Conservation (phyloP, 176 grass and related monocot species). For the Aegilops bicornis region DNA sequence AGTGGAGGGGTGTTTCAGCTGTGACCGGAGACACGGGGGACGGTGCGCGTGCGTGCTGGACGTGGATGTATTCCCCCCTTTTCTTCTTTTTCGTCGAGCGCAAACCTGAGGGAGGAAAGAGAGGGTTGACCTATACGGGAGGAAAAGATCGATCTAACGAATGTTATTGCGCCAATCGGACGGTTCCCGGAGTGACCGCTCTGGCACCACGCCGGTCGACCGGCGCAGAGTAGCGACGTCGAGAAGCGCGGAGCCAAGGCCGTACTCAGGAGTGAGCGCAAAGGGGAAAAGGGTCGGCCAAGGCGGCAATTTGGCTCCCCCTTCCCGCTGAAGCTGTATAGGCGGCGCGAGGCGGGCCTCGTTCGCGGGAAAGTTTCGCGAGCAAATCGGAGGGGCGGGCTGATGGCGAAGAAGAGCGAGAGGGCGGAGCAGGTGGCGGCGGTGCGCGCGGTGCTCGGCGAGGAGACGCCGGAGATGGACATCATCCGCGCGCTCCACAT, state of each 20-base stretch:
- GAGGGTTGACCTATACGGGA: no score
- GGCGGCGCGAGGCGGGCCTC: constrained; percentile 28
- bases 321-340: constrained; percentile 42
- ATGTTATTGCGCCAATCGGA: no score
- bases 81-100: no score
- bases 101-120: no score
- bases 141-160: no score
- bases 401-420: constrained; percentile 62
- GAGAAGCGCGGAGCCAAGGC: neutral
- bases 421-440: constrained; percentile 59
- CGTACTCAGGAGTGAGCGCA: neutral
- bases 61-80: no score
- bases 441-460: constrained; percentile 78
- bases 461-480: constrained; percentile 75
- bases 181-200: no score
- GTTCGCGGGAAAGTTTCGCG: constrained; percentile 2
- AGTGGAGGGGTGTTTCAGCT: no score
- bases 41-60: no score
- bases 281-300: neutral
- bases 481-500: constrained; percentile 91
- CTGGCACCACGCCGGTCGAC: no score
- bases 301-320: neutral
- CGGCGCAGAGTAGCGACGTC: no score
- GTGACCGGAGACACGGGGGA: no score
- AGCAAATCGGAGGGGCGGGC: neutral